Percentiles rank a stretch among this genome's conserved stretches.
These are phyloP conservation scores for Lentinula novae-zelandiae DNA, from an alignment of 1,284 basidiomycete genomes.

Conservation along the genomic window DNA sequence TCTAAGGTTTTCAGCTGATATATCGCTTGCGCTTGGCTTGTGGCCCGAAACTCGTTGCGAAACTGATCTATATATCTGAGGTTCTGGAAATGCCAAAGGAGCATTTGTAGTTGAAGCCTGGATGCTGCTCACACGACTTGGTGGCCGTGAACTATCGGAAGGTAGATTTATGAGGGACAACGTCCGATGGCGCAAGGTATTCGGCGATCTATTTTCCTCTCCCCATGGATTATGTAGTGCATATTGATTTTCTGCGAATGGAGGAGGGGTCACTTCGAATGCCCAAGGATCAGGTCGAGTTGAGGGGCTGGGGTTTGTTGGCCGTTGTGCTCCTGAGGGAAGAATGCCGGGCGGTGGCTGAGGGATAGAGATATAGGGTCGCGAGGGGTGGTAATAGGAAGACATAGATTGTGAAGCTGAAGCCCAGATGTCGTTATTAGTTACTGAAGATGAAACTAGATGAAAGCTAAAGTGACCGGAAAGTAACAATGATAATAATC, in stretches of 20 bases:
- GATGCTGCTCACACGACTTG: conserved; percentile 6
- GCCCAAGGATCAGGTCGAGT: conserved; percentile 10
- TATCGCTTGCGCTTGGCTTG: conserved; percentile 41
- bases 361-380: conserved; percentile 4
- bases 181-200: conserved; percentile 8
- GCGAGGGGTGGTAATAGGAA: neutral
- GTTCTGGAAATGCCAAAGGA: conserved; percentile 44
- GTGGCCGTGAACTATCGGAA: neutral
- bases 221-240: conserved; percentile 4
- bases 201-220: conserved; percentile 1
- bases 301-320: conserved; percentile 13
- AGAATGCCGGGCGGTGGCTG: neutral
- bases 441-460: no score
- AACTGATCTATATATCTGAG: conserved; percentile 45
- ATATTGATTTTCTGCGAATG: conserved; percentile 7
- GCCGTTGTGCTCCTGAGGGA: conserved; percentile 12
- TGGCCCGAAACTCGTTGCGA: conserved; percentile 38
- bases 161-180: conserved; percentile 11
- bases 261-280: conserved; percentile 14
- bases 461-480: no score
- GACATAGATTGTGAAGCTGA: neutral
- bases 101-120: conserved; percentile 12
- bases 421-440: neutral
- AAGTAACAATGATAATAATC: no score
- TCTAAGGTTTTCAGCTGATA: conserved; percentile 16